Evolutionary conservation across 805 yeast genomes (phyloP), one percentile per base, ranked within the genome.

Genomic region (Scheffersomyces lignosus): DNA sequence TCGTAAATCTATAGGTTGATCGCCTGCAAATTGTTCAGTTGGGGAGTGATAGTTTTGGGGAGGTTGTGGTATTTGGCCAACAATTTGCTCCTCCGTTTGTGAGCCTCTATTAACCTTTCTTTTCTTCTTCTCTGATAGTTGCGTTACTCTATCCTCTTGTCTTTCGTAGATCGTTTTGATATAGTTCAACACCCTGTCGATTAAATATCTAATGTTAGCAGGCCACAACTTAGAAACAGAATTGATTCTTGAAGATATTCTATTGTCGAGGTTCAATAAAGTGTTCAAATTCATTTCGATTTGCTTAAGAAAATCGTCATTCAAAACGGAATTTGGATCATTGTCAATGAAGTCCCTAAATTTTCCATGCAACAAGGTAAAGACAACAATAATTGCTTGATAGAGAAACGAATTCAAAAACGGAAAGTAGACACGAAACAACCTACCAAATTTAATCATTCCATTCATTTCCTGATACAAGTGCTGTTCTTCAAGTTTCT

Each of bases 311-410:
- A 62, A 61, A 10, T 46, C 48, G 26, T 29, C 38, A 25, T 40
- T 45, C 27, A 40, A 43, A 32, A 43, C 44, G 24, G 30, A 28
- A 16, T 34, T 31, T 10, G 28, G 18, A 12, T 31, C 24, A 12
- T 33, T 14, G 53, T 48, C 51, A 14, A 62, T 43, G 33, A 71
- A 53, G n/a, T 58, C 62, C 13, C 57, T 57, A 36, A 57, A 66
- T 16, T 70, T 70, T 36, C 69, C 55, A 47, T 73, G 76, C 46
- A 76, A 52, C 43, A 75, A 51, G 1, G 78, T 73, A 54, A 68
- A 75, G 15, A 70, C 62, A 15, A 75, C 78, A 36, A 76, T 71
- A 34, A 75, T 58, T 2, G 79, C 77, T 47, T 75, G 80, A 49
- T 74, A 73, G 8, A 73, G 55, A 35, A 73, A 75, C 2, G 75